Percentiles rank a stretch among this genome's conserved stretches.
Evolutionary conservation across 768 basidiomycete genomes (phyloP).

Genomic region (Podaxis sp.): DNA sequence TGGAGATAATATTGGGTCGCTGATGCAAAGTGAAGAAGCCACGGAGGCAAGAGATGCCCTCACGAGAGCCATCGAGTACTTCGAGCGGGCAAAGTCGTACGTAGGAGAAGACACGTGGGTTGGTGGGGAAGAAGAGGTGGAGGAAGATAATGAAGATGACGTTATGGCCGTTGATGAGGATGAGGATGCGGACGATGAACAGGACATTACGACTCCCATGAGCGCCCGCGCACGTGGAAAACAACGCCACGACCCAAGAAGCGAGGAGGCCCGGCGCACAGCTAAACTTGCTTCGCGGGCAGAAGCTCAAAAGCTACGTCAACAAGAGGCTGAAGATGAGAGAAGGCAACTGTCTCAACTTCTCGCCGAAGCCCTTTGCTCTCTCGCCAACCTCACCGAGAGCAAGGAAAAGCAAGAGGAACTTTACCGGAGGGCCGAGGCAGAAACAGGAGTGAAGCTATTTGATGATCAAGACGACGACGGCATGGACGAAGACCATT

Average conservation of each 20-base stretch:
- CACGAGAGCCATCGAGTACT: slow-evolving; percentile 41
- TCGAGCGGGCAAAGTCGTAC: slow-evolving; percentile 39
- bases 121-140: slow-evolving; percentile 13
- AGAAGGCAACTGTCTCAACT: slow-evolving; percentile 1
- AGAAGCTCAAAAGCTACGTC: neutral
- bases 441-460: slow-evolving; percentile 1
- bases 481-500: slow-evolving; percentile 11
- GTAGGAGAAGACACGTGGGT: slow-evolving; percentile 17
- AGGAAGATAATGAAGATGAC: slow-evolving; percentile 13
- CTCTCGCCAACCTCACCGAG: slow-evolving; percentile 12
- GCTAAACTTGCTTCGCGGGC: neutral
- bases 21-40: slow-evolving; percentile 49
- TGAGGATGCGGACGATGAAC: slow-evolving; percentile 9
- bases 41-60: slow-evolving; percentile 56
- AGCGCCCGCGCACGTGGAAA: slow-evolving; percentile 13
- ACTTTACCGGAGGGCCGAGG: slow-evolving; percentile 9
- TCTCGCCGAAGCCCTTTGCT: slow-evolving; percentile 12
- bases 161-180: neutral
- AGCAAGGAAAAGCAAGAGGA: slow-evolving; percentile 9
- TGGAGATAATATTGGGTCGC: slow-evolving; percentile 23
- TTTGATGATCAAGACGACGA: slow-evolving; percentile 1
- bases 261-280: slow-evolving; percentile 1
- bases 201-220: neutral
- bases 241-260: neutral
- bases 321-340: slow-evolving; percentile 9